These are phyloP conservation scores for Pleurotus cornucopiae DNA, from an alignment of 768 basidiomycete species.

Conservation along the genomic window DNA sequence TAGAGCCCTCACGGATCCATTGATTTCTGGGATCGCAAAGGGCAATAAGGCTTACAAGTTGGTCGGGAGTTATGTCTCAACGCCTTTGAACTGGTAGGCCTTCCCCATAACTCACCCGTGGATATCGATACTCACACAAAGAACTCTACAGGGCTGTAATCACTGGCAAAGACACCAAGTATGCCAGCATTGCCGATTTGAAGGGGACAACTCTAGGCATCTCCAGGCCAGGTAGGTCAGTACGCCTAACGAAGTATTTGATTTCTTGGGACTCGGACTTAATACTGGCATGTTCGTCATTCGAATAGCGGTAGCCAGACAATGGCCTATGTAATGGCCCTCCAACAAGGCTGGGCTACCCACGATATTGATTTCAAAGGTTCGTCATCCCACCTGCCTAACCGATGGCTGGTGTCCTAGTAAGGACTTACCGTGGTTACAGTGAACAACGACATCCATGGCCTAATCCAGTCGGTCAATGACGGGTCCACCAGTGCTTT, in stretches of 20 bases:
- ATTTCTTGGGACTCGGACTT: not conserved
- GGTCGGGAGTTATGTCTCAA: conserved; percentile 87
- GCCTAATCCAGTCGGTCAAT: conserved; percentile 84
- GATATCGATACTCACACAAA: not conserved
- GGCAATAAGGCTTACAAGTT: conserved; percentile 86
- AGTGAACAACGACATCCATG: conserved; percentile 82
- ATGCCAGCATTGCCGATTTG: conserved; percentile 68
- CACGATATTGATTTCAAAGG: conserved; percentile 68
- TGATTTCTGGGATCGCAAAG: conserved; percentile 91
- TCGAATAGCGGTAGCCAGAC: conserved; percentile 74
- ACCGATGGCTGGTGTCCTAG: not conserved
- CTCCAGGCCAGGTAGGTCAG: conserved; percentile 77
- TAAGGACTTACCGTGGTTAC: not conserved
- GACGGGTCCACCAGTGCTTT: conserved; percentile 85
- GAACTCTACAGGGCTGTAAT: conserved; percentile 75
- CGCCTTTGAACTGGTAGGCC: conserved; percentile 78
- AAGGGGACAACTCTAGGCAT: conserved; percentile 84
- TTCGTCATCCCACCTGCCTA: conserved; percentile 18
- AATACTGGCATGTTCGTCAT: not conserved
- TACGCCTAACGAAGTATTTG: not conserved
- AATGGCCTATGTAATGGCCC: conserved; percentile 94
- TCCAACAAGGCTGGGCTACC: conserved; percentile 78
- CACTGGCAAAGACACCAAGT: conserved; percentile 72
- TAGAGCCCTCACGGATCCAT: conserved; percentile 85
- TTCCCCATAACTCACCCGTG: conserved; percentile 11